Conservation (phyloP, 305 asterid genomes). For the Solanum chacoense region DNA sequence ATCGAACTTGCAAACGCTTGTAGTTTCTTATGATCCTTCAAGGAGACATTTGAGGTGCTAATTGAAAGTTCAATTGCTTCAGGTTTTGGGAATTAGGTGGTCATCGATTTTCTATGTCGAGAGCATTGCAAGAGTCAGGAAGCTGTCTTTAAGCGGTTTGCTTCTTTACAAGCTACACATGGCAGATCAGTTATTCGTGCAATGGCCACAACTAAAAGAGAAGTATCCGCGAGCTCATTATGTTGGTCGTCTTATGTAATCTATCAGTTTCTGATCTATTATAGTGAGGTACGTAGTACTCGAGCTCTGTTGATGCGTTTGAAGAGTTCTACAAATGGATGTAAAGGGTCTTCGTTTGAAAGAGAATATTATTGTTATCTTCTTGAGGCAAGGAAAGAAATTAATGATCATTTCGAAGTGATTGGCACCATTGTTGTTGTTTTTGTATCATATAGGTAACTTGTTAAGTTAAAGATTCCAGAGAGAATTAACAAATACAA, state of each 20-base stretch:
- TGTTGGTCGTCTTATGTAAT: conserved; percentile 30
- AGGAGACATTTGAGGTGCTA: neutral
- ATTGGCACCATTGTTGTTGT: neutral
- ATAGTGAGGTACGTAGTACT: neutral
- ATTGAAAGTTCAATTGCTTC: neutral
- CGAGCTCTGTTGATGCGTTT: neutral
- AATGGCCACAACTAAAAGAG: conserved; percentile 75
- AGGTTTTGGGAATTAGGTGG: conserved; percentile 80
- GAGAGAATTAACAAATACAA: neutral
- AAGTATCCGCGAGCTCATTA: conserved; percentile 66
- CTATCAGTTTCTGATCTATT: neutral
- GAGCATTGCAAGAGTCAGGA: conserved; percentile 90
- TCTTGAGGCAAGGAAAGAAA: neutral
- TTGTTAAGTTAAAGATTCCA: neutral
- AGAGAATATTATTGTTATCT: neutral
- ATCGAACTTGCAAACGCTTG: neutral
- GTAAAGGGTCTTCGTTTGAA: neutral
- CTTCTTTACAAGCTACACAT: conserved; percentile 69
- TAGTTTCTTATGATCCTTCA: neutral
- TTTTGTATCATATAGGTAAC: neutral
- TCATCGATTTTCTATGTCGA: conserved; percentile 78
- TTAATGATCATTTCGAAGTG: neutral
- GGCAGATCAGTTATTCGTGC: conserved; percentile 85
- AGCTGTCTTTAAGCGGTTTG: conserved; percentile 73
- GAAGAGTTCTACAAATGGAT: neutral